Percentiles rank a stretch among this genome's conserved stretches.
These are phyloP conservation scores for Actinidia arguta DNA, from an alignment of 179 eudicot species.

Conservation along the genomic window DNA sequence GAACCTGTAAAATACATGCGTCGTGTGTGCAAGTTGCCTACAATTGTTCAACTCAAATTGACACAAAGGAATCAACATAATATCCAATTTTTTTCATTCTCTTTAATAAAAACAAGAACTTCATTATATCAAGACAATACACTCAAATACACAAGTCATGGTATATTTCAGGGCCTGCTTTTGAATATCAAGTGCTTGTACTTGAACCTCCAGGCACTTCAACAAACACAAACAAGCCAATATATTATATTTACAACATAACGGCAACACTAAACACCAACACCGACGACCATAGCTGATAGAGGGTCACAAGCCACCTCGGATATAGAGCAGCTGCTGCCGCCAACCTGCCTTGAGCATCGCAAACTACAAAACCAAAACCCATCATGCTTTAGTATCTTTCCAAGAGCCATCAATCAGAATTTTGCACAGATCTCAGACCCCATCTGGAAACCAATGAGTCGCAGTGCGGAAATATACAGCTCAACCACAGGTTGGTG, in stretches of 20 bases:
- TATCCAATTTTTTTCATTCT: not conserved
- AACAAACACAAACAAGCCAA: not conserved
- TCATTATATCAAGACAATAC: not conserved
- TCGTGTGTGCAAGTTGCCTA: no score
- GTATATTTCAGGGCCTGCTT: not conserved
- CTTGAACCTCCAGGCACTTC: not conserved
- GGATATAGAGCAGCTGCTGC: not conserved
- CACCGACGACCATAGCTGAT: not conserved
- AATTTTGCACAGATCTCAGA: no score
- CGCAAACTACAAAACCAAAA: conserved; percentile 3
- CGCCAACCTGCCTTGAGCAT: not conserved
- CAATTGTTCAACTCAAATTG: no score
- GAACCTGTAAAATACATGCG: no score
- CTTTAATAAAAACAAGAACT: not conserved
- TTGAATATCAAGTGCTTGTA: not conserved
- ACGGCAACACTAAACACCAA: not conserved
- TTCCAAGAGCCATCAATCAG: no score
- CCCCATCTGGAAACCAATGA: no score
- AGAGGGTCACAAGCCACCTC: not conserved
- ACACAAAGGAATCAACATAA: not conserved
- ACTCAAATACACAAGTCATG: not conserved
- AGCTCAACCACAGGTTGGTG: not conserved
- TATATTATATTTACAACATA: not conserved
- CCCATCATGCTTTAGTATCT: no score
- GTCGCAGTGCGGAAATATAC: no score